phyloP scores from a whole-genome alignment of 495 filamentous ascomycete genomes.

The Penicillium longicatenatum region DNA sequence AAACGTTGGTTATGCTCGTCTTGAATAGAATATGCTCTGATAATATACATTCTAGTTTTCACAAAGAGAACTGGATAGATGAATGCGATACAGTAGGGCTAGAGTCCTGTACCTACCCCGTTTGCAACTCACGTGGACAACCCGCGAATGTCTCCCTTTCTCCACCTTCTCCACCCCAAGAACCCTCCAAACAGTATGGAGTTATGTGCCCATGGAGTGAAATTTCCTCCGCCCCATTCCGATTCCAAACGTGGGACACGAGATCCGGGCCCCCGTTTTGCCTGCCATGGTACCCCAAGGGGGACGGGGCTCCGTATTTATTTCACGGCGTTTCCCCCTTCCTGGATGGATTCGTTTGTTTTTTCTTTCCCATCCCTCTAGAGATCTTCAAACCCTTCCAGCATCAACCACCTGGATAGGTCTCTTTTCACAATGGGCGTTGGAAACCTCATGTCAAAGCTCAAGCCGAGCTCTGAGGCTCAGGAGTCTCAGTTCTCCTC shows the following conservation, averaged over 20 bases:
- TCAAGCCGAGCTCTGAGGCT: slow-evolving; percentile 30
- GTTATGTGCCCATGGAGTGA: slow-evolving; percentile 33
- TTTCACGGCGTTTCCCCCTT: slow-evolving; percentile 17
- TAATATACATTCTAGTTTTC: background rate
- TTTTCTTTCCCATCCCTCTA: slow-evolving; percentile 18
- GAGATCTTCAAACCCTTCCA: slow-evolving; percentile 3
- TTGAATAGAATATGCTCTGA: background rate
- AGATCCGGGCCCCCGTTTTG: slow-evolving; percentile 44
- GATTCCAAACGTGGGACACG: slow-evolving; percentile 29
- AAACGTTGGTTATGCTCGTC: background rate
- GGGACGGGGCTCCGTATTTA: slow-evolving; percentile 32
- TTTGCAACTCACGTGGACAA: slow-evolving; percentile 23
- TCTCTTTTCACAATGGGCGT: slow-evolving; percentile 40
- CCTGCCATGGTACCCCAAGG: slow-evolving; percentile 39
- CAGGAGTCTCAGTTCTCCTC: slow-evolving; percentile 31
- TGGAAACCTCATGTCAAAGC: slow-evolving; percentile 32
- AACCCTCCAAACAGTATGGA: slow-evolving; percentile 24
- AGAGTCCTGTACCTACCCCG: background rate
- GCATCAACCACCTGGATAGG: slow-evolving; percentile 12
- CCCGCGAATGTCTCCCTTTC: slow-evolving; percentile 13
- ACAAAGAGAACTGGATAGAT: background rate
- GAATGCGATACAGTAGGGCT: background rate
- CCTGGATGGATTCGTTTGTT: slow-evolving; percentile 7
- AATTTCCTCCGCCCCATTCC: slow-evolving; percentile 32
- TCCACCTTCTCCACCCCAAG: slow-evolving; percentile 29